phyloP scores from a whole-genome alignment of 2,329 filamentous ascomycete genomes.

The Colletotrichum sp. region DNA sequence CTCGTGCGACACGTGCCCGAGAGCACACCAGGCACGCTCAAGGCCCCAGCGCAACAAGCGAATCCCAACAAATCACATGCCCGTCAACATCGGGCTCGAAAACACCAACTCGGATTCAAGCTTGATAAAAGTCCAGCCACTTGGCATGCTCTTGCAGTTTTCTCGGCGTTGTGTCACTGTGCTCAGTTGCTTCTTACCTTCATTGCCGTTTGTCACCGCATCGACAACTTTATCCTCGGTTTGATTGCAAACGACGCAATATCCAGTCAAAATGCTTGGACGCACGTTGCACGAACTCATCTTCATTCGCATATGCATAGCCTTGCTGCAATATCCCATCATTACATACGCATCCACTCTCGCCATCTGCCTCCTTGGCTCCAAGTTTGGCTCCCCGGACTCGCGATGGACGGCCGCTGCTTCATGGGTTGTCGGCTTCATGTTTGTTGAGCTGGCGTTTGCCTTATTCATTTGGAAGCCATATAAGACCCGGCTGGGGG shows the following conservation, averaged over 20 bases:
- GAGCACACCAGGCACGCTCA: background rate
- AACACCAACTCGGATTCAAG: background rate
- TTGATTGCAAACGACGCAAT: background rate
- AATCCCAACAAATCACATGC: background rate
- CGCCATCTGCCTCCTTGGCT: constrained; percentile 26
- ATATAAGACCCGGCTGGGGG: constrained; percentile 42
- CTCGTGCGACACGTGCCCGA: background rate
- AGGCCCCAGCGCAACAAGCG: background rate
- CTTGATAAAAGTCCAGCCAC: background rate
- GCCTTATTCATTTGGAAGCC: constrained; percentile 48
- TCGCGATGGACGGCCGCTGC: constrained; percentile 29
- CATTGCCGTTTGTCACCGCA: background rate
- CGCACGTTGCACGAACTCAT: constrained; percentile 25
- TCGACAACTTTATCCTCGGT: background rate
- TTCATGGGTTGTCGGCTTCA: background rate
- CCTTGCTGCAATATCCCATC: constrained; percentile 53
- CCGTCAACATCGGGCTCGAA: background rate
- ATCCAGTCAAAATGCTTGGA: background rate
- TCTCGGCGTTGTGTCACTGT: background rate
- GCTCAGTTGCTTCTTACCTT: background rate
- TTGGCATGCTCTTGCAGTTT: background rate
- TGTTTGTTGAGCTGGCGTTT: constrained; percentile 47
- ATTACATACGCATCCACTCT: constrained; percentile 44
- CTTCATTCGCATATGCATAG: constrained; percentile 51
- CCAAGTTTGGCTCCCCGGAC: constrained; percentile 19